Base-by-base conservation (phyloP, 2,329 filamentous ascomycete species). In the Diaporthe ampelina region DNA sequence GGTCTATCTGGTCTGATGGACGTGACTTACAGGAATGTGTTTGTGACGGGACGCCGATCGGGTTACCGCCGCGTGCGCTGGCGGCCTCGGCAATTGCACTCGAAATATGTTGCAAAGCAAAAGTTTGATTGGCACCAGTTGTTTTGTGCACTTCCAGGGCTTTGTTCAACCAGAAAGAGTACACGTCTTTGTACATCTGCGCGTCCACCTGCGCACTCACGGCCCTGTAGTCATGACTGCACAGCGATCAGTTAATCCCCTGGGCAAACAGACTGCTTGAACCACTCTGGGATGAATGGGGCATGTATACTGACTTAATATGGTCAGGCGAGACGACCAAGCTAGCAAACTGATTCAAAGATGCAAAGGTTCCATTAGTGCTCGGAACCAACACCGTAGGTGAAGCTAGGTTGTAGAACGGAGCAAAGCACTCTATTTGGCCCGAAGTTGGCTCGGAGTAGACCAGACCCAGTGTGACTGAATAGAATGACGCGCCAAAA, bases 111-210 rank as follows among this genome's bases (percentile, higher is more conserved):
- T 79, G 77, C 4, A 77, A 50, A 4, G 61, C 61, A 24, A 79
- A 79, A 2, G 73, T 78, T 45, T 78, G 78, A 40, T 77, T 78
- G 4, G 77, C 77, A 8, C 78, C 78, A 11, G 76, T 78, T 15
- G 74, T 67, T 11, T 75, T 32, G 3, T 72, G 65, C 17, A 65
- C 74, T 3, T 67, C 63, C 8, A 71, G 13, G 15, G 77, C 78
- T n/a, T 74, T 54, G 13, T 77, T 73, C 24, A 63, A 32, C 78
- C 78, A 79, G 65, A 78, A 77, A 1, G 37, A 65, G 37, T 80
- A 79, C 4, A 80, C 79, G 21, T 80, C 78, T 71, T 78, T 78
- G 58, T 81, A 80, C 3, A 81, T 74, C 48, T 78, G 71, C 1
- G 76, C 76, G 57, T 81, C 77, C 43, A 81, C 65, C n/a, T 73